A percentile compares a stretch with the other conserved stretches of the same genome.
Conservation (phyloP, 352 stramenopile genomes). For the Phytophthora sp. region DNA sequence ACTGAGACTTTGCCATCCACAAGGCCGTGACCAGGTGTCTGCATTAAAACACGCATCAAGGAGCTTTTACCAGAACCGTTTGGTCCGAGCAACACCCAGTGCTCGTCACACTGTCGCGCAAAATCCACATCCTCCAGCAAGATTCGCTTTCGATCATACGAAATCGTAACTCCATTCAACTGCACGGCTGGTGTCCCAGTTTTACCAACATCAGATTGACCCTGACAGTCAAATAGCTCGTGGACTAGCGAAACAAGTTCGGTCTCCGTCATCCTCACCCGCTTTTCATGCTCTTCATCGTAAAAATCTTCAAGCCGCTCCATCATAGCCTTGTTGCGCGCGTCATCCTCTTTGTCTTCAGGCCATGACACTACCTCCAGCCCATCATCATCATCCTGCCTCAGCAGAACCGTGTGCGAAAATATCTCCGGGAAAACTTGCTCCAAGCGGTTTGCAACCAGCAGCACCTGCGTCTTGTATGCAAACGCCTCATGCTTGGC, state of each 20-base stretch:
- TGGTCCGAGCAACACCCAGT: constrained; percentile 73
- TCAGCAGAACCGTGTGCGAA: constrained; percentile 63
- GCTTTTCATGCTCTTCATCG: constrained; percentile 39
- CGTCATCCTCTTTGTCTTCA: constrained; percentile 28
- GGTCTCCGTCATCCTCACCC: constrained; percentile 32
- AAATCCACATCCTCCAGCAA: constrained; percentile 65
- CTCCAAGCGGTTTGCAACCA: constrained; percentile 89
- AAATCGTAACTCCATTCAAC: constrained; percentile 59
- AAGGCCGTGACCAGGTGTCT: constrained; percentile 58
- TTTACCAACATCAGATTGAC: background rate
- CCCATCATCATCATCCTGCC: constrained; percentile 18
- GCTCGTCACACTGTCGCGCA: constrained; percentile 48
- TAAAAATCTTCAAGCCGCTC: constrained; percentile 43
- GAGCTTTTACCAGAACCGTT: constrained; percentile 85
- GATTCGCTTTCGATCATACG: constrained; percentile 53
- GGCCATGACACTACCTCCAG: constrained; percentile 52
- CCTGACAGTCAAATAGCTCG: constrained; percentile 42
- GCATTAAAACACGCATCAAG: constrained; percentile 75
- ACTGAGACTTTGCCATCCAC: constrained; percentile 49
- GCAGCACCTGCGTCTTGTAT: constrained; percentile 87
- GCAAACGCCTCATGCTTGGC: constrained; percentile 80
- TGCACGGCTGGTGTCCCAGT: constrained; percentile 31
- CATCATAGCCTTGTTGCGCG: constrained; percentile 46
- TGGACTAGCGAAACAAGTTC: constrained; percentile 44
- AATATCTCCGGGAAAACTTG: constrained; percentile 88